Conservation (phyloP, 306 rosid species). For the Prunus mira region DNA sequence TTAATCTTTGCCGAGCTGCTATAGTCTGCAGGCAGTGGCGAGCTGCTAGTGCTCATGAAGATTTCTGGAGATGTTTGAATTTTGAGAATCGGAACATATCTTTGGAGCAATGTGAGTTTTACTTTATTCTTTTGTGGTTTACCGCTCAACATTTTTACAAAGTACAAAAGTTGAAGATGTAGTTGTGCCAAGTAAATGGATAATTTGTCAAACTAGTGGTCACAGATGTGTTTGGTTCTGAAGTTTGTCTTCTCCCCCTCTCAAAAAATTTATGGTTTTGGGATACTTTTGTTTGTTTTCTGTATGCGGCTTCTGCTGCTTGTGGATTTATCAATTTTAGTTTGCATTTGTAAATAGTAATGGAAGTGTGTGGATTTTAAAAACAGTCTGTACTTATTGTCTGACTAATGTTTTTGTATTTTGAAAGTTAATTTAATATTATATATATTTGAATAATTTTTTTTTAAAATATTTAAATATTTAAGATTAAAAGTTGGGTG, state of each 20-base stretch:
- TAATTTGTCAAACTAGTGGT: neutral
- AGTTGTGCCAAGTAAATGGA: neutral
- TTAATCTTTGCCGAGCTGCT: constrained; percentile 90
- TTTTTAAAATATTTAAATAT: no score
- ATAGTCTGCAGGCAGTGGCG: constrained; percentile 95
- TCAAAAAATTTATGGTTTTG: no score
- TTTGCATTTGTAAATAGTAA: neutral
- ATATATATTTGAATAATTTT: neutral
- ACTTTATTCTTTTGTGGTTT: neutral
- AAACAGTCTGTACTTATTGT: neutral
- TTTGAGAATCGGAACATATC: constrained; percentile 89
- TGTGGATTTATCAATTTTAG: neutral
- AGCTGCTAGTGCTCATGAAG: constrained; percentile 93
- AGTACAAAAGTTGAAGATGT: neutral
- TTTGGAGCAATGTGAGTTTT: constrained; percentile 78
- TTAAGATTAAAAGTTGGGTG: neutral
- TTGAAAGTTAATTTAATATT: neutral
- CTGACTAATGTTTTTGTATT: neutral
- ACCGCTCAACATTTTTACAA: neutral
- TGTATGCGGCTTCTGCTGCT: neutral
- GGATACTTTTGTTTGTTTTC: neutral
- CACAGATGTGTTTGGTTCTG: neutral
- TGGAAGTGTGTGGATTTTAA: neutral
- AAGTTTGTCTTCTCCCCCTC: neutral
- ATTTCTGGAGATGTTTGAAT: constrained; percentile 89